Conservation (phyloP, 306 rosid genomes). For the Trichosanthes cucumerina region DNA sequence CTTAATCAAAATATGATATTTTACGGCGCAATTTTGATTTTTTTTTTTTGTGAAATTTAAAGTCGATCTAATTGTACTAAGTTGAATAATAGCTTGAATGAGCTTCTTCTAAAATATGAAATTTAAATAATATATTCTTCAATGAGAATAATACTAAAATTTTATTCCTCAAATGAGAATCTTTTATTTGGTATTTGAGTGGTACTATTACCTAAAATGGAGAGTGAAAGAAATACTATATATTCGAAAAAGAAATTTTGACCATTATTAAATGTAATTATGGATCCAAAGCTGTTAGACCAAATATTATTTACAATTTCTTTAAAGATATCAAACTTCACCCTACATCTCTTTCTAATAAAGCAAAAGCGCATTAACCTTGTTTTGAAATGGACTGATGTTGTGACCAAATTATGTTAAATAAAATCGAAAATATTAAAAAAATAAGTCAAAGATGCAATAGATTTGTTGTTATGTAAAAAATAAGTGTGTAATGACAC, state of each 20-base stretch:
- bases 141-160: neutral
- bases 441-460: neutral
- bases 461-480: neutral
- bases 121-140: neutral
- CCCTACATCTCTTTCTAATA: neutral
- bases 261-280: neutral
- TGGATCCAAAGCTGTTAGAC: neutral
- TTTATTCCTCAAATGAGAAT: neutral
- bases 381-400: neutral
- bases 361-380: neutral
- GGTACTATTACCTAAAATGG: neutral
- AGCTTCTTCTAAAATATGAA: neutral
- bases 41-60: neutral
- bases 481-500: slow-evolving; percentile 5
- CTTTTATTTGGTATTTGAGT: neutral
- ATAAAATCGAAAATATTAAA: neutral
- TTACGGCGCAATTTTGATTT: neutral
- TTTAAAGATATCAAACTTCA: neutral
- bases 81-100: neutral
- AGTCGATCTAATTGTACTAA: neutral
- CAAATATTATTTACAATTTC: neutral
- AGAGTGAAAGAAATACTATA: neutral
- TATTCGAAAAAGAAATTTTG: neutral
- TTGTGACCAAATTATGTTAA: neutral
- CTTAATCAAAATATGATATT: neutral